A percentile compares a stretch with the other conserved stretches of the same genome.
Conservation (phyloP, 2,329 filamentous ascomycete genomes). For the Blastomyces silverae region DNA sequence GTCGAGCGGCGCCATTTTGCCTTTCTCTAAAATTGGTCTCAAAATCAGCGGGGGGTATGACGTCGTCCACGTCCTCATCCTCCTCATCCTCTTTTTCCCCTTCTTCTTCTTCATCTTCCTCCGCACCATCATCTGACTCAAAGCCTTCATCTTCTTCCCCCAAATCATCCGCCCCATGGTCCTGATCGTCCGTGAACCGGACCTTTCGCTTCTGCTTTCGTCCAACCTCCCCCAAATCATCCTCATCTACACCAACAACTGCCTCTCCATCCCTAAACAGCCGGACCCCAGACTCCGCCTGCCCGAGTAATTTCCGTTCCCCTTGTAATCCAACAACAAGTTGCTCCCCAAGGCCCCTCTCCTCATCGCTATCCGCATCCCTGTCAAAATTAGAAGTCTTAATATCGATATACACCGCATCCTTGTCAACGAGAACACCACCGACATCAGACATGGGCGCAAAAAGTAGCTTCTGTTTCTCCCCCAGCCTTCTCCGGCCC, state of each 20-base stretch:
- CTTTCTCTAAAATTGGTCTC: slow-evolving; percentile 39
- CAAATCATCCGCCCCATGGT: slow-evolving; percentile 52
- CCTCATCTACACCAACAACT: slow-evolving; percentile 45
- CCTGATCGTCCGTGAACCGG: slow-evolving; percentile 43
- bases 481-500: slow-evolving; percentile 71
- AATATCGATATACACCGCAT: slow-evolving; percentile 83
- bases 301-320: slow-evolving; percentile 72
- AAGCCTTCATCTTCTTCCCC: slow-evolving; percentile 51
- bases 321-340: slow-evolving; percentile 85
- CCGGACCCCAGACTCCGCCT: slow-evolving; percentile 73
- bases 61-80: slow-evolving; percentile 32
- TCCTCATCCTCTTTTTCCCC: slow-evolving; percentile 34
- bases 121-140: slow-evolving; percentile 34
- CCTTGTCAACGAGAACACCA: slow-evolving; percentile 90
- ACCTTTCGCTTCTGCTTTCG: slow-evolving; percentile 50
- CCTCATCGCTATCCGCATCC: slow-evolving; percentile 56
- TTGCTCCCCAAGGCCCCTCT: slow-evolving; percentile 89
- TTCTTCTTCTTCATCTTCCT: slow-evolving; percentile 48
- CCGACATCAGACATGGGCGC: slow-evolving; percentile 98
- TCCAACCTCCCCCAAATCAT: slow-evolving; percentile 52
- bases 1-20: slow-evolving; percentile 51
- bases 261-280: slow-evolving; percentile 73
- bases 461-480: slow-evolving; percentile 94
- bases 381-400: slow-evolving; percentile 64
- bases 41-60: slow-evolving; percentile 40